phyloP scores from a whole-genome alignment of 108 stramenopile species.

The Nitzschia palea region DNA sequence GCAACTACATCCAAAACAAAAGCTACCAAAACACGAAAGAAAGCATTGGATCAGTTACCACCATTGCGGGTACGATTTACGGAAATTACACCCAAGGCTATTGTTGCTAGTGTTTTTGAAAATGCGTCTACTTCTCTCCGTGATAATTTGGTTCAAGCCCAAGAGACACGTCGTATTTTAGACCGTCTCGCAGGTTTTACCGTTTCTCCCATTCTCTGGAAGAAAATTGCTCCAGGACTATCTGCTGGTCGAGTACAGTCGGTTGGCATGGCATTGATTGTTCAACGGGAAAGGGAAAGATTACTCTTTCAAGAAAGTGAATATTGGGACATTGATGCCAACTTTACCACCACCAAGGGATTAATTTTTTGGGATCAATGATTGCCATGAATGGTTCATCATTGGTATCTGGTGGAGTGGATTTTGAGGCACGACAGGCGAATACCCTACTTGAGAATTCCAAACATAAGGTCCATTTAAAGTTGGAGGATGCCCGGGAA shows the following conservation, averaged over 20 bases:
- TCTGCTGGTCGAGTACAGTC: conserved; percentile 82
- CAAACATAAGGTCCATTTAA: conserved; percentile 34
- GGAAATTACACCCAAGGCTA: conserved; percentile 70
- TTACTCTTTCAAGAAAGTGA: conserved; percentile 56
- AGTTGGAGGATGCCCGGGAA: conserved; percentile 18
- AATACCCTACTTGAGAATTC: conserved; percentile 10
- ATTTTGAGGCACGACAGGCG: conserved; percentile 52
- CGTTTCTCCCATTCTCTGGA: conserved; percentile 75
- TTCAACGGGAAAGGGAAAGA: conserved; percentile 69
- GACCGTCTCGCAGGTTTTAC: conserved; percentile 78
- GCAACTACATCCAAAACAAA: conserved; percentile 14
- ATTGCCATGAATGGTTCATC: conserved; percentile 43
- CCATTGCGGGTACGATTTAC: conserved; percentile 69
- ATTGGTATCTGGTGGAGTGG: conserved; percentile 45
- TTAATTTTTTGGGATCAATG: conserved; percentile 40
- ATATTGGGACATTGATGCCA: conserved; percentile 55
- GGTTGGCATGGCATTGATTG: conserved; percentile 65
- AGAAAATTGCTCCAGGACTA: conserved; percentile 76
- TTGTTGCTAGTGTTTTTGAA: conserved; percentile 38
- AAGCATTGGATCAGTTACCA: conserved; percentile 17
- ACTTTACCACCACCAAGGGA: conserved; percentile 15
- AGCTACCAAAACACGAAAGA: neutral
- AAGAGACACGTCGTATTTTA: conserved; percentile 75
- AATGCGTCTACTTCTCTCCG: conserved; percentile 35
- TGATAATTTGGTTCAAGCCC: conserved; percentile 60